phyloP scores from a whole-genome alignment of 768 basidiomycete genomes.

The Tricholoma matsutake region DNA sequence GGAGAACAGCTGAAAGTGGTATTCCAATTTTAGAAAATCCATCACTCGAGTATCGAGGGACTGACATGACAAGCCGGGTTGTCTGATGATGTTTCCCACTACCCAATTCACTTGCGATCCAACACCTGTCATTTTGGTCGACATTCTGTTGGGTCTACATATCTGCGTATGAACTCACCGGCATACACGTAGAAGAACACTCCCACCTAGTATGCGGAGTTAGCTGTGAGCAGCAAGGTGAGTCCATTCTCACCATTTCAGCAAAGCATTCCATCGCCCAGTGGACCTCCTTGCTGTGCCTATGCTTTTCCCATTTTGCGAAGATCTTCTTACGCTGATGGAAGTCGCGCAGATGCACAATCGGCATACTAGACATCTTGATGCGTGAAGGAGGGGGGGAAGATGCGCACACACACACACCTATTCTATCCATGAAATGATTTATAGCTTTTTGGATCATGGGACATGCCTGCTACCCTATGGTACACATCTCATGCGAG shows the following conservation, averaged over 20 bases:
- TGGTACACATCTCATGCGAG: too few species aligned
- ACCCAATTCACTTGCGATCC: conserved; percentile 52
- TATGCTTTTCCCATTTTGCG: conserved; percentile 47
- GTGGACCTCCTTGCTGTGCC: conserved; percentile 42
- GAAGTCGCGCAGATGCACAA: conserved; percentile 42
- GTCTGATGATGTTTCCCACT: conserved; percentile 42
- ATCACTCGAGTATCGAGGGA: conserved; percentile 5
- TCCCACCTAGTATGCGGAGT: conserved; percentile 42
- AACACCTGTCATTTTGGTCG: conserved; percentile 35
- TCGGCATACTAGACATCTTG: conserved; percentile 19
- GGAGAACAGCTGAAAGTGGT: conserved; percentile 42
- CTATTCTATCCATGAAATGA: not conserved
- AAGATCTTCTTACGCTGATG: conserved; percentile 36
- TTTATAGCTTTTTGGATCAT: not conserved
- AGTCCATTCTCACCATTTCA: conserved; percentile 45
- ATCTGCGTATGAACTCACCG: conserved; percentile 26
- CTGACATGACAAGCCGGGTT: conserved; percentile 47
- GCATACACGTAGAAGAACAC: conserved; percentile 59
- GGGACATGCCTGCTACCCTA: not conserved
- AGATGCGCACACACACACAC: not conserved
- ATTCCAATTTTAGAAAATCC: not conserved
- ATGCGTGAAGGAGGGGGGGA: not conserved
- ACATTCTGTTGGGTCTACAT: not conserved
- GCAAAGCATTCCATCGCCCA: conserved; percentile 58
- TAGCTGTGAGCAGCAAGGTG: not conserved